Evolutionary conservation across 1,284 basidiomycete species (phyloP).

Genomic region (Malassezia equina): DNA sequence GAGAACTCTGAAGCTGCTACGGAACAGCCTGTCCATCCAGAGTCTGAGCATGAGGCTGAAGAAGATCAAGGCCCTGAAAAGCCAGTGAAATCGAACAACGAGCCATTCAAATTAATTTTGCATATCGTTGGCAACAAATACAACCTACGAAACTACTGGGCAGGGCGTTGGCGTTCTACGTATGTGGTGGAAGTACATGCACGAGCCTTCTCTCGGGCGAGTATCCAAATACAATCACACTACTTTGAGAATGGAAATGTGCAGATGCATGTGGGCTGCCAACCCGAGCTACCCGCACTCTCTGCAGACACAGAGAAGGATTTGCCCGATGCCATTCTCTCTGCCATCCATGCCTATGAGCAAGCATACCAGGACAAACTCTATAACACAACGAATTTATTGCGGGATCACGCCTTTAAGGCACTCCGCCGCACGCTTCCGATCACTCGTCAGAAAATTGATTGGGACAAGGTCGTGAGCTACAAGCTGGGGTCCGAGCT

Average conservation of each 20-base stretch:
- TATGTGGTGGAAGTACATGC: conserved; percentile 23
- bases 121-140: conserved; percentile 42
- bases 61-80: background rate
- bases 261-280: conserved; percentile 25
- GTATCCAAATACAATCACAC: conserved; percentile 34
- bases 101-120: conserved; percentile 5
- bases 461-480: conserved; percentile 45
- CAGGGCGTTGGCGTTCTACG: conserved; percentile 38
- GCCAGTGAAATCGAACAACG: conserved; percentile 8
- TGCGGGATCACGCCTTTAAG: conserved; percentile 41
- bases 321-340: background rate
- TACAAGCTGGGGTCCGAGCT: conserved; percentile 35
- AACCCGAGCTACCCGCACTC: conserved; percentile 15
- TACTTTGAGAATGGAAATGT: conserved; percentile 48
- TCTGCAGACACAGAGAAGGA: background rate
- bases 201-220: conserved; percentile 4
- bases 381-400: conserved; percentile 21
- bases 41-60: background rate
- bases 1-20: background rate
- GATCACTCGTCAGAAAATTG: conserved; percentile 43
- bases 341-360: conserved; percentile 28
- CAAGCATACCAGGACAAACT: conserved; percentile 31
- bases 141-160: conserved; percentile 46
- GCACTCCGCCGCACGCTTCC: conserved; percentile 38
- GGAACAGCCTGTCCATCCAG: too few species aligned